Conservation (phyloP, 2,329 filamentous ascomycete genomes). For the Apiospora aurea region DNA sequence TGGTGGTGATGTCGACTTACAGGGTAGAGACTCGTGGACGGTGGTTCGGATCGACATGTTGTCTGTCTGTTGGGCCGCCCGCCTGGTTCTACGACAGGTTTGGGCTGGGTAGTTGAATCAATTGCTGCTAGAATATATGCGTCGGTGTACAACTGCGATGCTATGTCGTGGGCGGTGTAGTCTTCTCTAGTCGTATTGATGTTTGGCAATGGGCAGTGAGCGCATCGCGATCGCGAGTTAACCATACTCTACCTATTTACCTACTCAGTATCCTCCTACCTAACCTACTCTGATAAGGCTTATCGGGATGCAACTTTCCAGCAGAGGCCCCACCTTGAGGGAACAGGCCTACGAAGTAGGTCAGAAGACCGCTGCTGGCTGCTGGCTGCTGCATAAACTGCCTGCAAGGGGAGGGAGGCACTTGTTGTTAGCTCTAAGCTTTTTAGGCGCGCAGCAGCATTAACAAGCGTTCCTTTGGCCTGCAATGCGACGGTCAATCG, state of each 20-base stretch:
- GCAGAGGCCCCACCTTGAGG: background rate
- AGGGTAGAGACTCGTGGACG: constrained; percentile 82
- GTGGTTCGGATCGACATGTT: constrained; percentile 72
- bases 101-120: background rate
- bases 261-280: background rate
- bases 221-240: constrained; percentile 10
- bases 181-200: background rate
- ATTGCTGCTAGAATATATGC: background rate
- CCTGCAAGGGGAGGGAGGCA: background rate
- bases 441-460: constrained; percentile 15
- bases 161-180: background rate
- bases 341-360: background rate
- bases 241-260: background rate
- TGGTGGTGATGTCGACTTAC: constrained; percentile 53
- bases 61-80: constrained; percentile 32
- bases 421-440: constrained; percentile 1
- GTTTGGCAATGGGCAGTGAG: background rate
- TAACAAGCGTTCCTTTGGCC: background rate
- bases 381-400: background rate
- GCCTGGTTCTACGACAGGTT: background rate
- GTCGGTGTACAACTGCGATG: background rate
- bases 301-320: constrained; percentile 3
- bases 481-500: constrained; percentile 19
- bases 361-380: background rate
- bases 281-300: background rate